A percentile compares a stretch with the other conserved stretches of the same genome.
Conservation (phyloP, 768 basidiomycete species). For the Solioccasus polychromus region DNA sequence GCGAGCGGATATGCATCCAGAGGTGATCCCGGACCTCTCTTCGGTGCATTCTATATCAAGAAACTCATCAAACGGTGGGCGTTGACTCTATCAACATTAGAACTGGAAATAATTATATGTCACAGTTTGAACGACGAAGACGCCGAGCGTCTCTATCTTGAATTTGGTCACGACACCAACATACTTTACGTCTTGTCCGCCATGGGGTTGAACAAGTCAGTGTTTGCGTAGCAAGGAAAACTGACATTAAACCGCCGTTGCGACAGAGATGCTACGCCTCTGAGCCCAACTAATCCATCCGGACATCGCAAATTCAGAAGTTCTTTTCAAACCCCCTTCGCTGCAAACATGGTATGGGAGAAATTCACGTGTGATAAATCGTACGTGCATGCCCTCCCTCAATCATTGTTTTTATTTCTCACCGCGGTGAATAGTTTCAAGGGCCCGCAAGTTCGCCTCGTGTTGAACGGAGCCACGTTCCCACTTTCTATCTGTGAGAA, state of each 20-base stretch:
- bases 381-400: slow-evolving; percentile 12
- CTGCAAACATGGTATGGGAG: slow-evolving; percentile 44
- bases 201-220: slow-evolving; percentile 37
- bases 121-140: slow-evolving; percentile 35
- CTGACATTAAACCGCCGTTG: background rate
- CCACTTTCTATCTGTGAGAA: slow-evolving; percentile 36
- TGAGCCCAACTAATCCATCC: slow-evolving; percentile 27
- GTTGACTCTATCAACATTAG: background rate
- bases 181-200: slow-evolving; percentile 39
- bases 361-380: slow-evolving; percentile 37
- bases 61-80: slow-evolving; percentile 38
- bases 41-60: slow-evolving; percentile 39
- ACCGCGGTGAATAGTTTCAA: slow-evolving; percentile 23
- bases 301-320: slow-evolving; percentile 36
- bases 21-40: slow-evolving; percentile 31
- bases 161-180: slow-evolving; percentile 43
- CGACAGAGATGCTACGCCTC: slow-evolving; percentile 34
- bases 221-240: background rate
- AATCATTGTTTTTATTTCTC: too few relatives aligned
- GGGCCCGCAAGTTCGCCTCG: slow-evolving; percentile 39
- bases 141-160: slow-evolving; percentile 34
- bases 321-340: slow-evolving; percentile 41
- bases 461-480: slow-evolving; percentile 40
- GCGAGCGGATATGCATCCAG: slow-evolving; percentile 35
- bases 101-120: background rate